Evolutionary conservation across 352 stramenopile species (phyloP).

Genomic region (Phytopythium boreale): DNA sequence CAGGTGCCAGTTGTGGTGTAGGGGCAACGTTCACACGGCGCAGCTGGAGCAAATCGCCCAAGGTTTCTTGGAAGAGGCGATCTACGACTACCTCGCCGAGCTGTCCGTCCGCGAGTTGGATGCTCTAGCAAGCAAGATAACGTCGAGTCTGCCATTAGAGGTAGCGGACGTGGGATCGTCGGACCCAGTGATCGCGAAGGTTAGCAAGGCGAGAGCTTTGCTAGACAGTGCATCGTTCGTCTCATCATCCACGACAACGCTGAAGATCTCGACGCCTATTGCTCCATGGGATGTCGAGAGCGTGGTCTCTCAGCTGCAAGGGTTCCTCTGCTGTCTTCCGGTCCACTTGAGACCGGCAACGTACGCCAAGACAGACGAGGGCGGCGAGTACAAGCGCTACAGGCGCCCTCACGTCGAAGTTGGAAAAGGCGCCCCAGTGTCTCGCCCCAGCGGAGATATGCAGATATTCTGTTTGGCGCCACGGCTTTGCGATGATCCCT

Average conservation of each 20-base stretch:
- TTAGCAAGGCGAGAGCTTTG: neutral
- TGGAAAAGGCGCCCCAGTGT: neutral
- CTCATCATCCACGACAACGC: slow-evolving; percentile 60
- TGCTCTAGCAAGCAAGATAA: neutral
- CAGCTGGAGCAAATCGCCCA: slow-evolving; percentile 67
- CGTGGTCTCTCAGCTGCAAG: slow-evolving; percentile 43
- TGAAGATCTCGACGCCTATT: slow-evolving; percentile 37
- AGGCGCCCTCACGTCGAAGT: neutral
- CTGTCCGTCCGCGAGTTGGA: slow-evolving; percentile 34
- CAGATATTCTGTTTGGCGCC: slow-evolving; percentile 16
- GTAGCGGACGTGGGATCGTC: neutral
- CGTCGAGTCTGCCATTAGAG: neutral
- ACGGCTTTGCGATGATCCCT: slow-evolving; percentile 4
- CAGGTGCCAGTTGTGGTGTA: slow-evolving; percentile 72
- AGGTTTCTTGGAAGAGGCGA: slow-evolving; percentile 64
- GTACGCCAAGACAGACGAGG: slow-evolving; percentile 35
- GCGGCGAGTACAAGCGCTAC: slow-evolving; percentile 23
- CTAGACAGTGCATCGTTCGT: slow-evolving; percentile 34
- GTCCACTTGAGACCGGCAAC: slow-evolving; percentile 45
- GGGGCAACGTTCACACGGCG: slow-evolving; percentile 50
- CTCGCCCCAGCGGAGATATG: neutral
- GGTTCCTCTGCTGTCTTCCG: slow-evolving; percentile 52
- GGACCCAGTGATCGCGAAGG: neutral
- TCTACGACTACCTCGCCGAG: slow-evolving; percentile 84
- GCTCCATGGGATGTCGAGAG: slow-evolving; percentile 65